Conservation (phyloP, 768 basidiomycete genomes). For the Paxillus rubicundulus region DNA sequence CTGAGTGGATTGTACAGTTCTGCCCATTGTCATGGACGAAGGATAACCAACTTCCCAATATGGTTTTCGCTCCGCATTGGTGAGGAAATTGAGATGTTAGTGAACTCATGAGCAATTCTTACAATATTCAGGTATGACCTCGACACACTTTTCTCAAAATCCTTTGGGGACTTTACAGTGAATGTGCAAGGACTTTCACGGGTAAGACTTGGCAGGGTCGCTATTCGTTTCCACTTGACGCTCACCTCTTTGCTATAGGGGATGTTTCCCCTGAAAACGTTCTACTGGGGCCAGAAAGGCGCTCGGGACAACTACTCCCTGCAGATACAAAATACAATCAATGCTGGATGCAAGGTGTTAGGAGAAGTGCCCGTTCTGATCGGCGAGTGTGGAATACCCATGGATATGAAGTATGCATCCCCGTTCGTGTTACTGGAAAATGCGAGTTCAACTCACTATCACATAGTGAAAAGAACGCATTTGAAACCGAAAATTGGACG, state of each 20-base stretch:
- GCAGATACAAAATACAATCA: conserved; percentile 65
- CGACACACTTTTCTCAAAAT: conserved; percentile 80
- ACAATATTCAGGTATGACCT: conserved; percentile 71
- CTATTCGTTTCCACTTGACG: background rate
- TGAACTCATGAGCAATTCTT: background rate
- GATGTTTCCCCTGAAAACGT: conserved; percentile 73
- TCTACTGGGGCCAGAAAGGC: conserved; percentile 87
- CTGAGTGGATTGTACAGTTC: conserved; percentile 47
- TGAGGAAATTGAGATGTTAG: conserved; percentile 28
- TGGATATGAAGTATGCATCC: conserved; percentile 88
- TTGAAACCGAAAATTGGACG: conserved; percentile 66
- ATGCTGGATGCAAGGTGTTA: conserved; percentile 62
- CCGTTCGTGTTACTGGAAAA: background rate
- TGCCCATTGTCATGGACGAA: conserved; percentile 77
- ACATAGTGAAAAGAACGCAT: conserved; percentile 65
- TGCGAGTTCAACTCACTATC: background rate
- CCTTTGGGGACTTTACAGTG: conserved; percentile 80
- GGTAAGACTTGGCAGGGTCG: conserved; percentile 41
- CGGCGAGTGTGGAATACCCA: conserved; percentile 93
- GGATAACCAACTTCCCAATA: conserved; percentile 55
- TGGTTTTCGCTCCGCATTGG: conserved; percentile 79
- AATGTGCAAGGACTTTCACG: conserved; percentile 92
- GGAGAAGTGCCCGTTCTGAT: conserved; percentile 84
- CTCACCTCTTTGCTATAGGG: conserved; percentile 50
- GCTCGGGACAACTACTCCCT: conserved; percentile 78